These are phyloP conservation scores for Daldinia concentrica DNA, from an alignment of 495 filamentous ascomycete species.

Conservation along the genomic window DNA sequence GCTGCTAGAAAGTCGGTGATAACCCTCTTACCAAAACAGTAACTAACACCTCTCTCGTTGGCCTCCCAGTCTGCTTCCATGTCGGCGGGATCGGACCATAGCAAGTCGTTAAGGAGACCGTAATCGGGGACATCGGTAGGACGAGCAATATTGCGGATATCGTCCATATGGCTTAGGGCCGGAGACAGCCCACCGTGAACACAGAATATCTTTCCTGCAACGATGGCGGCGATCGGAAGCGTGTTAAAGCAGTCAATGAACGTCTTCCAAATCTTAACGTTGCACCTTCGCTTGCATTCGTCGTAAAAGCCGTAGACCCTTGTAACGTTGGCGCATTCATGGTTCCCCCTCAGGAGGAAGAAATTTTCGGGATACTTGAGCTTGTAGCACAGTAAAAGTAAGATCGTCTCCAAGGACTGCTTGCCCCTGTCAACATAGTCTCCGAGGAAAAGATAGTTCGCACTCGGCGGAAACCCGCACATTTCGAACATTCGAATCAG, in stretches of 20 bases:
- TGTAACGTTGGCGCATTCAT: conserved; percentile 98
- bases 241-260: conserved; percentile 99
- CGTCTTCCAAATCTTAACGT: conserved; percentile 99
- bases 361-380: conserved; percentile 99
- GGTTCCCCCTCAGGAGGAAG: conserved; percentile 95
- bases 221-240: conserved; percentile 93
- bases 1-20: conserved; percentile 95
- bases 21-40: conserved; percentile 98
- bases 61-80: conserved; percentile 99
- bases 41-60: conserved; percentile 96
- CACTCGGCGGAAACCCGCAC: conserved; percentile 94
- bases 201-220: conserved; percentile 98
- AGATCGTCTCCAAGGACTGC: conserved; percentile 95
- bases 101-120: conserved; percentile 91
- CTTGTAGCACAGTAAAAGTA: conserved; percentile 97
- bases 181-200: conserved; percentile 97
- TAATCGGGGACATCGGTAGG: conserved; percentile 99
- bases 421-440: conserved; percentile 99
- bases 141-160: conserved; percentile 93
- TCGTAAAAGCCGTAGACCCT: conserved; percentile 99
- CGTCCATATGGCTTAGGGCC: conserved; percentile 94
- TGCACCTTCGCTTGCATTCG: conserved; percentile 96
- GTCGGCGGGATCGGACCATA: conserved; percentile 98
- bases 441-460: conserved; percentile 95
- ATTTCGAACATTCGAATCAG: conserved; percentile 98